Evolutionary conservation across 257 asterid genomes (phyloP), one percentile per base, ranked within the genome.

Genomic region (Hygrophila difformis): DNA sequence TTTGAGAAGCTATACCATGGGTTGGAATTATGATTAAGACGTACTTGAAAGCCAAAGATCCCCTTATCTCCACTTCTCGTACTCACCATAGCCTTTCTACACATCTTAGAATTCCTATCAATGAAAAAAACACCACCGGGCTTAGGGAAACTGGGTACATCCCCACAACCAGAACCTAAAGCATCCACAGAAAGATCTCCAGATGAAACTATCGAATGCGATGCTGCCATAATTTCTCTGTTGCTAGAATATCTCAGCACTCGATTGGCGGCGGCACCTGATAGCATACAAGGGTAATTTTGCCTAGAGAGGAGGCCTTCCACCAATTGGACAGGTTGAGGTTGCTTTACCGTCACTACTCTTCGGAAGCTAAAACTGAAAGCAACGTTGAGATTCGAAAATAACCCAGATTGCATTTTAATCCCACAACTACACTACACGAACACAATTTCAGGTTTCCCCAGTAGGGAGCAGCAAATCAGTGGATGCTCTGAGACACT

Each of bases 101-200:
- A 66, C 40, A 44, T 60, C 63, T 56, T 60, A 22, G 11, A 21
- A 56, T 73, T 60, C 61, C 69, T 71, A 64, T 64, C 63, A 23
- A 67, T 35, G 41, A 61, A 70, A 63, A 57, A 67, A 14, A 79
- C 80, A 11, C 71, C 63, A 15, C 55, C 26, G 13, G 91, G 76
- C 55, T 67, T 82, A 41, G 46, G 71, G 39, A 64, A 66, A 56
- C 74, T 65, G 3, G 78, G 72, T 45, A 64, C 53, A 59, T 51
- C 71, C 50, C 74, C 86, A 41, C 78, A 55, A 21, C 62, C 46
- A 1, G 94, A 68, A 16, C 63, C 52, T 49, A 64, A 44, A 45
- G 56, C 46, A 58, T 81, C 91, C 16, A 78, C 72, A 62, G 63
- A 61, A 57, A 81, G 39, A 65, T 81, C 93, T 23, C 75, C 82